Percentiles rank a stretch among this genome's conserved stretches.
phyloP scores from a whole-genome alignment of 2,329 filamentous ascomycete genomes.

The Escovopsis weberi region DNA sequence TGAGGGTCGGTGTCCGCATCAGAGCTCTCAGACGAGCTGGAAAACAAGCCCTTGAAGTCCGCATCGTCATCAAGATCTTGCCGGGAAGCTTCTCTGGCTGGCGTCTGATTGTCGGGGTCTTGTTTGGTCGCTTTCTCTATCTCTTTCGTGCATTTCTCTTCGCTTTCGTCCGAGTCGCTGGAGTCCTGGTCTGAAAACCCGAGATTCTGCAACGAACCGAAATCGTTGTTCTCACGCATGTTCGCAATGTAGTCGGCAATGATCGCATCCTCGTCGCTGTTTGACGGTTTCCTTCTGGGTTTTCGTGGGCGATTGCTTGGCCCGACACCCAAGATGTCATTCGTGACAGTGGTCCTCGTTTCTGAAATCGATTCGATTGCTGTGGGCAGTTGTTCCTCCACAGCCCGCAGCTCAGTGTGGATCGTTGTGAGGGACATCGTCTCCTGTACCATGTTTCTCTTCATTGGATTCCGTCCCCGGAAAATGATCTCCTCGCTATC shows the following conservation, averaged over 20 bases:
- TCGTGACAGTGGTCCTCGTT: not conserved
- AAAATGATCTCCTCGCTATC: slow-evolving; percentile 58
- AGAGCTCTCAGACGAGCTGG: not conserved
- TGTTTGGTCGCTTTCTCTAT: too few relatives aligned
- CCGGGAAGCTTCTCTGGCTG: too few relatives aligned
- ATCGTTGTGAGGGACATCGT: slow-evolving; percentile 15
- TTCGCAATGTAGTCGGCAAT: slow-evolving; percentile 61
- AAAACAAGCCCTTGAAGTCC: too few relatives aligned
- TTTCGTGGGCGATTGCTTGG: slow-evolving; percentile 7
- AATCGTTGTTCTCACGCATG: slow-evolving; percentile 34
- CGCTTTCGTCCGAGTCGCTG: not conserved
- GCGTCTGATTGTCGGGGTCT: too few relatives aligned
- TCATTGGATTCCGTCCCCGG: slow-evolving; percentile 33
- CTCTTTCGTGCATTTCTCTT: not conserved
- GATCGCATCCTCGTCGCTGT: slow-evolving; percentile 36
- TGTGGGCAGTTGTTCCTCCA: not conserved
- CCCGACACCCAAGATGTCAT: slow-evolving; percentile 7
- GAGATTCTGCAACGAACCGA: slow-evolving; percentile 10
- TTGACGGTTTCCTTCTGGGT: slow-evolving; percentile 6
- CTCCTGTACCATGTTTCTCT: slow-evolving; percentile 4
- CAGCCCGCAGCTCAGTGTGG: slow-evolving; percentile 13
- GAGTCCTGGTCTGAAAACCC: not conserved
- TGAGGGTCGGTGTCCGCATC: not conserved
- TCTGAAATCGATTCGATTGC: not conserved
- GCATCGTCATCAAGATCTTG: not conserved